A percentile compares a stretch with the other conserved stretches of the same genome.
Evolutionary conservation across 1,284 basidiomycete species (phyloP).

Genomic region (Puccinia triticina): DNA sequence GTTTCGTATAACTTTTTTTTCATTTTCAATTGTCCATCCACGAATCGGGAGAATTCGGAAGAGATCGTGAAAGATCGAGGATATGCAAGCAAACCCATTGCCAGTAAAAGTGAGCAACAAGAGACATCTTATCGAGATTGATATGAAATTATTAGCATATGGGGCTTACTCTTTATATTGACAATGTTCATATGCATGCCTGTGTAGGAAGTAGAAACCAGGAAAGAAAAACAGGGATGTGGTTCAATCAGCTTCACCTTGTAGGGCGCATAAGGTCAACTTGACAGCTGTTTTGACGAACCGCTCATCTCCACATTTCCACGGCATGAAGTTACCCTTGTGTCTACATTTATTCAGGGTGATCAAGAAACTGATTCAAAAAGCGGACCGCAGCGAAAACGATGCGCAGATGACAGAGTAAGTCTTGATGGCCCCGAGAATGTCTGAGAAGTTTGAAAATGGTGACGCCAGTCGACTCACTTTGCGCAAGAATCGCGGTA

Average conservation of each 20-base stretch:
- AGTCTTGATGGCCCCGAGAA: background rate
- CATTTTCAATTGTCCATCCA: background rate
- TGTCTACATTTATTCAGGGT: conserved; percentile 51
- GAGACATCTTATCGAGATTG: background rate
- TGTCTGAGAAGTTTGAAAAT: too few species aligned
- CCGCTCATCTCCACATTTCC: conserved; percentile 51
- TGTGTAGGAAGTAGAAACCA: background rate
- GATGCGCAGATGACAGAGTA: background rate
- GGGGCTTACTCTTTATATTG: conserved; percentile 51
- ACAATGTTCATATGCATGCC: conserved; percentile 52
- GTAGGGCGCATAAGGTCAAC: background rate
- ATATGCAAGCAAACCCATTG: background rate
- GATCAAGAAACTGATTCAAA: conserved; percentile 38
- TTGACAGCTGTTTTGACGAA: background rate
- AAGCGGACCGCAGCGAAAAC: background rate
- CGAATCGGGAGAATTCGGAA: background rate
- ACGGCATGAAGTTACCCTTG: conserved; percentile 50
- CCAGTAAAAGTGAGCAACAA: background rate
- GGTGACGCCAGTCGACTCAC: conserved; percentile 7
- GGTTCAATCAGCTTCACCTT: background rate
- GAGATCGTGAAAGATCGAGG: background rate
- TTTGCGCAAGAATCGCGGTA: conserved; percentile 51
- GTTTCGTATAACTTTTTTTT: conserved; percentile 36
- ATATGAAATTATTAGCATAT: background rate
- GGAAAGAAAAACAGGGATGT: background rate